Evolutionary conservation across 2,329 filamentous ascomycete species (phyloP).

Genomic region (Annulohypoxylon truncatum): DNA sequence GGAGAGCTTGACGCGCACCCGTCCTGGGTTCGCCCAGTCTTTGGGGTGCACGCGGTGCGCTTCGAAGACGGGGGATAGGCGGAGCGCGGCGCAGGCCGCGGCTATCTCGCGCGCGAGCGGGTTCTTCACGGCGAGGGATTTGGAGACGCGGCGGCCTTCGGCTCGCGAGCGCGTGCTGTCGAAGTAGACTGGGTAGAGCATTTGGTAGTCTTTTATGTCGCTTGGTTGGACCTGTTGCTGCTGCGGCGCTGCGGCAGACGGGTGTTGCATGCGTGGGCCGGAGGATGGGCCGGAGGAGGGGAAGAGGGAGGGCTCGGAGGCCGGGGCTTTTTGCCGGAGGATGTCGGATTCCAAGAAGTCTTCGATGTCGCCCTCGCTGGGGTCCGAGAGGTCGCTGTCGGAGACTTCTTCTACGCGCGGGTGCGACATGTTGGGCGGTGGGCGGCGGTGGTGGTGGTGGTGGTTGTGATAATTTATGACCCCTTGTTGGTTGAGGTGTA

Average conservation of each 20-base stretch:
- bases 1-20: slow-evolving; percentile 80
- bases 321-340: slow-evolving; percentile 54
- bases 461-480: not conserved
- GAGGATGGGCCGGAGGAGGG: slow-evolving; percentile 41
- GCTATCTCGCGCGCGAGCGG: slow-evolving; percentile 91
- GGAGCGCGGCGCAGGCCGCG: slow-evolving; percentile 80
- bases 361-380: slow-evolving; percentile 85
- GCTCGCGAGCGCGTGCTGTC: slow-evolving; percentile 79
- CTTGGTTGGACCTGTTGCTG: slow-evolving; percentile 58
- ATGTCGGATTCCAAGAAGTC: slow-evolving; percentile 70
- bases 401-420: slow-evolving; percentile 92
- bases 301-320: slow-evolving; percentile 40
- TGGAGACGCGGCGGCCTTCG: slow-evolving; percentile 82
- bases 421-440: slow-evolving; percentile 74
- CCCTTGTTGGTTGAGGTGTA: not conserved
- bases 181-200: slow-evolving; percentile 96
- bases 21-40: slow-evolving; percentile 96
- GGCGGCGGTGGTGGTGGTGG: slow-evolving; percentile 16
- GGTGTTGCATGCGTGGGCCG: slow-evolving; percentile 49
- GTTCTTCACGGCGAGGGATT: slow-evolving; percentile 79
- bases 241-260: slow-evolving; percentile 39
- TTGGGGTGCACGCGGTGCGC: slow-evolving; percentile 93
- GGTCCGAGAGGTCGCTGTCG: slow-evolving; percentile 79
- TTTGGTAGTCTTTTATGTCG: slow-evolving; percentile 81
- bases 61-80: slow-evolving; percentile 82